phyloP scores from a whole-genome alignment of 106 monocot genomes.

The Allium fistulosum region DNA sequence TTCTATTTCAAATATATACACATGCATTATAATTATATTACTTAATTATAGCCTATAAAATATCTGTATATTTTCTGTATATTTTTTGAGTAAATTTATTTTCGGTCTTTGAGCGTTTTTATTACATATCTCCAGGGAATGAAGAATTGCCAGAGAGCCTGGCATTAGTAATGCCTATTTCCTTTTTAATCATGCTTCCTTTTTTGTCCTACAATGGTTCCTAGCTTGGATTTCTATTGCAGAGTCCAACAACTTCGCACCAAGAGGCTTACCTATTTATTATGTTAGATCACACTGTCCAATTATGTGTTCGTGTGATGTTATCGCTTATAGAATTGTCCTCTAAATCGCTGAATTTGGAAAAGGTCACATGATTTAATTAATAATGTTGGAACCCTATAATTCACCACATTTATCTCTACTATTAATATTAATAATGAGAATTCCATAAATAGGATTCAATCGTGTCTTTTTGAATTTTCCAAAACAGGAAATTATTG shows the following conservation, averaged over 20 bases:
- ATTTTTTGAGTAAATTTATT: neutral
- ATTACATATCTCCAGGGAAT: conserved; percentile 54
- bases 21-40: too few species aligned
- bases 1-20: too few species aligned
- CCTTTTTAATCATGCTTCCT: too few species aligned
- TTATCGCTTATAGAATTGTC: conserved; percentile 91
- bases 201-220: too few species aligned
- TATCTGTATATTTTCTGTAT: too few species aligned
- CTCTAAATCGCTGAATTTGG: conserved; percentile 75
- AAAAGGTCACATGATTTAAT: conserved; percentile 42
- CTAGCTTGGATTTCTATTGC: neutral
- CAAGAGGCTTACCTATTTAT: conserved; percentile 90
- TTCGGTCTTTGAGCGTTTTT: neutral
- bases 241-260: conserved; percentile 89
- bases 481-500: too few species aligned
- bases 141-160: conserved; percentile 64
- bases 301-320: conserved; percentile 77
- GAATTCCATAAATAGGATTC: too few species aligned
- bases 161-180: conserved; percentile 38
- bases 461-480: too few species aligned
- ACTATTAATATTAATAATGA: too few species aligned
- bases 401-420: too few species aligned
- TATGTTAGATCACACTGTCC: conserved; percentile 55
- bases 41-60: too few species aligned
- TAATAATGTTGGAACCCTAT: too few species aligned